Evolutionary conservation across 2,329 filamentous ascomycete species (phyloP).

Genomic region (Aspergillus ibericus): DNA sequence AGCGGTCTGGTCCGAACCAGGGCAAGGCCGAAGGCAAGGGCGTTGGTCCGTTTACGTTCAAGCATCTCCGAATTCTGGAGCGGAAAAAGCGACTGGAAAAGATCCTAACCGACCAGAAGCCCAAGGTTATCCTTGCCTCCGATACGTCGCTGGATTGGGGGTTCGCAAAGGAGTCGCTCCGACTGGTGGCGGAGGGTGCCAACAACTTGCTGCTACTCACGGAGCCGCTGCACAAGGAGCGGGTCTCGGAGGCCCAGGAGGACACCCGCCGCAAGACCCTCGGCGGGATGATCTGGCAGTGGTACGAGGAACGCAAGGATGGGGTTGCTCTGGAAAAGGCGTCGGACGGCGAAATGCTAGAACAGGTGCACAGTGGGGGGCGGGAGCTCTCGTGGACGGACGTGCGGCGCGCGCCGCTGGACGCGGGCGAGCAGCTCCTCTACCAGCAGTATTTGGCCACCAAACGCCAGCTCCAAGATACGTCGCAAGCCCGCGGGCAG

Average conservation of each 20-base stretch:
- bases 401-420: conserved; percentile 64
- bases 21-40: conserved; percentile 44
- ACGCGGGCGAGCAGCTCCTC: conserved; percentile 71
- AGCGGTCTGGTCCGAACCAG: conserved; percentile 34
- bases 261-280: conserved; percentile 56
- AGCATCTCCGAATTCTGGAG: conserved; percentile 79
- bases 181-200: conserved; percentile 69
- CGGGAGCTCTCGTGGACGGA: conserved; percentile 62
- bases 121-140: conserved; percentile 82
- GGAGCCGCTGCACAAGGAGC: conserved; percentile 55
- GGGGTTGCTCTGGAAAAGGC: conserved; percentile 61
- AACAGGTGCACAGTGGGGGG: conserved; percentile 67
- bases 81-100: conserved; percentile 76
- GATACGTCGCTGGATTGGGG: conserved; percentile 93
- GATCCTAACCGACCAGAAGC: conserved; percentile 56
- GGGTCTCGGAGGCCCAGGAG: conserved; percentile 22
- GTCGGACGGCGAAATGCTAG: conserved; percentile 58
- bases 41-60: conserved; percentile 83
- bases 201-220: conserved; percentile 86
- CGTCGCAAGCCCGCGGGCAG: conserved; percentile 68
- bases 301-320: conserved; percentile 69
- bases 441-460: conserved; percentile 94
- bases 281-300: conserved; percentile 75
- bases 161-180: conserved; percentile 79
- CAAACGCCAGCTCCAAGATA: conserved; percentile 81